These are phyloP conservation scores for Russula sp. DNA, from an alignment of 768 basidiomycete species.

Conservation along the genomic window DNA sequence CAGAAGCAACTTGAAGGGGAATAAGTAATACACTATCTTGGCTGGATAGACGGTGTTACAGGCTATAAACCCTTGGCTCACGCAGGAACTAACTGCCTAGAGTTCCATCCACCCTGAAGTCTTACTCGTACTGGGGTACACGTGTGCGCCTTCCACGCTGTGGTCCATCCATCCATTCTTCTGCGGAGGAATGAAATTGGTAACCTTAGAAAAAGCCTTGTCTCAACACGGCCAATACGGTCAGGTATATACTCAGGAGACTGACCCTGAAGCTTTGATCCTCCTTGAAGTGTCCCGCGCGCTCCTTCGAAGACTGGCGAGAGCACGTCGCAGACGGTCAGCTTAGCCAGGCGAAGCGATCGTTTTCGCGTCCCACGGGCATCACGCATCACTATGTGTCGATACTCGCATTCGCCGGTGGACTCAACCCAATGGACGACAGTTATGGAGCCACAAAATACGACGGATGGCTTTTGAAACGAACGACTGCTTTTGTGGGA, in stretches of 20 bases:
- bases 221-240: background rate
- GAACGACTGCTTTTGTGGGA: too few relatives aligned
- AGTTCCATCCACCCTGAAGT: constrained; percentile 55
- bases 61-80: too few relatives aligned
- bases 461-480: too few relatives aligned
- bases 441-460: too few relatives aligned
- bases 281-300: constrained; percentile 7
- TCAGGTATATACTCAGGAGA: background rate
- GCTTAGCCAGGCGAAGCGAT: constrained; percentile 12
- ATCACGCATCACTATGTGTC: background rate
- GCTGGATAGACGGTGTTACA: too few relatives aligned
- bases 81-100: background rate
- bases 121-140: constrained; percentile 61
- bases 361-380: constrained; percentile 6
- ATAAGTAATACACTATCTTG: too few relatives aligned
- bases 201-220: constrained; percentile 35
- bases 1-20: too few relatives aligned
- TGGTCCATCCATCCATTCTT: constrained; percentile 62
- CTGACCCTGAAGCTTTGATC: constrained; percentile 19
- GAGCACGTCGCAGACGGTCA: constrained; percentile 20
- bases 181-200: constrained; percentile 66
- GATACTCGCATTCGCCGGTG: too few relatives aligned
- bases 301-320: constrained; percentile 13
- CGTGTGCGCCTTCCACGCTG: constrained; percentile 43
- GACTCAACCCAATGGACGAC: too few relatives aligned